Base-by-base conservation (phyloP, 1,139 yeast species). In the Hemisphaericaspora xylanilytica region DNA sequence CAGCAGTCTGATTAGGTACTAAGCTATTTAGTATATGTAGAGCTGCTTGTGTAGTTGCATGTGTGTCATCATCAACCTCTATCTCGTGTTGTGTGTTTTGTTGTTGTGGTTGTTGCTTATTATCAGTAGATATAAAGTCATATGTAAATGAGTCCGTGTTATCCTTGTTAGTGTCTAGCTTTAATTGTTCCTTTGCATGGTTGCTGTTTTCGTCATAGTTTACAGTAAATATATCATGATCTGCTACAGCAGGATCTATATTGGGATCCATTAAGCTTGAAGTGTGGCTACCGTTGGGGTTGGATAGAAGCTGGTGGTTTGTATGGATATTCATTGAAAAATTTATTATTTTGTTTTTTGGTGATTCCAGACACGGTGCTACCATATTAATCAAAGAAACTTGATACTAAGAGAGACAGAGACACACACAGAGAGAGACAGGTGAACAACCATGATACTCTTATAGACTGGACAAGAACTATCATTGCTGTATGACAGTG, bases 181-280 rank as follows among this genome's bases (percentile, higher is more conserved):
- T 28, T 6, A 6, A 8, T 20, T 20, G 21, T 20, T 20, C 8
- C 8, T 20, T 20, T n/a, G n/a, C n/a, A 20, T 20, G 5, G 21
- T 20, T 20, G 8, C 8, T 20, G 21, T 20, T 20, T 6, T 20
- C 10, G 31, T 16, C n/a, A n/a, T n/a, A 5, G n/a, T 28, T 28
- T 2, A 16, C 21, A n/a, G 17, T 18, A 12, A 36, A 36, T 33
- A 39, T 21, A 12, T 39, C 30, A 29, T 37, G 35, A 20, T 32
- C 27, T 10, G 33, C 30, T 15, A 44, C 44, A 16, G 40, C 38
- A 12, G 47, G 47, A 33, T 44, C 47, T 12, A 44, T 52, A 38
- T 48, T 51, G 3, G 52, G 36, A 26, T 52, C 52, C 55, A 52
- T 50, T 17, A 10, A n/a, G n/a, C n/a, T n/a, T n/a, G n/a, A n/a